A percentile compares a stretch with the other conserved stretches of the same genome.
These are phyloP conservation scores for Dittrichia graveolens DNA, from an alignment of 129 eudicot species.

Conservation along the genomic window DNA sequence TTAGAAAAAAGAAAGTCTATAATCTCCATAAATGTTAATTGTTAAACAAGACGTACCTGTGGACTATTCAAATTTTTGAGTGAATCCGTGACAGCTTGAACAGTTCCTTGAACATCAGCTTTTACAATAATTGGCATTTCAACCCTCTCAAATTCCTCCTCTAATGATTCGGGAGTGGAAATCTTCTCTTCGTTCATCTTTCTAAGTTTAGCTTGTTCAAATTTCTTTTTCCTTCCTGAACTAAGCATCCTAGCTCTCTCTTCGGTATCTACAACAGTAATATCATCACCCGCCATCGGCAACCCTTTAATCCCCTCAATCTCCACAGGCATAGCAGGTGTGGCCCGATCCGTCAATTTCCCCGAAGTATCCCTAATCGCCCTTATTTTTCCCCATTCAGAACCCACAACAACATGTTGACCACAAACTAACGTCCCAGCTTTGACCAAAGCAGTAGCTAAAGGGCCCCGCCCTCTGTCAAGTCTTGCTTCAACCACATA, in stretches of 20 bases:
- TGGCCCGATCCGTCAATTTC: conserved; percentile 45
- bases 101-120: conserved; percentile 93
- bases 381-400: conserved; percentile 88
- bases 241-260: conserved; percentile 93
- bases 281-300: conserved; percentile 97
- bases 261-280: conserved; percentile 79
- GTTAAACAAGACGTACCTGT: conserved; percentile 56
- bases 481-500: conserved; percentile 96
- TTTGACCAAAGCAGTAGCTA: conserved; percentile 87
- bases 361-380: conserved; percentile 77
- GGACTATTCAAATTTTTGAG: conserved; percentile 77
- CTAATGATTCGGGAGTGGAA: conserved; percentile 33
- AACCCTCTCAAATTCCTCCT: conserved; percentile 44
- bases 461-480: conserved; percentile 86
- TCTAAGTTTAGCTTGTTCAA: conserved; percentile 62
- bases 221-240: conserved; percentile 81
- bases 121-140: conserved; percentile 84
- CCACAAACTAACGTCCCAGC: conserved; percentile 84
- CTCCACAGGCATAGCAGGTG: conserved; percentile 93
- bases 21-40: conserved; percentile 1
- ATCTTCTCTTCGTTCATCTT: conserved; percentile 40
- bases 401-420: conserved; percentile 87
- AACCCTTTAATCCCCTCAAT: conserved; percentile 94
- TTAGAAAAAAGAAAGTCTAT: background rate
- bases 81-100: conserved; percentile 91